Evolutionary conservation across 2,329 filamentous ascomycete genomes (phyloP).

Genomic region (Penicillium oxalicum): DNA sequence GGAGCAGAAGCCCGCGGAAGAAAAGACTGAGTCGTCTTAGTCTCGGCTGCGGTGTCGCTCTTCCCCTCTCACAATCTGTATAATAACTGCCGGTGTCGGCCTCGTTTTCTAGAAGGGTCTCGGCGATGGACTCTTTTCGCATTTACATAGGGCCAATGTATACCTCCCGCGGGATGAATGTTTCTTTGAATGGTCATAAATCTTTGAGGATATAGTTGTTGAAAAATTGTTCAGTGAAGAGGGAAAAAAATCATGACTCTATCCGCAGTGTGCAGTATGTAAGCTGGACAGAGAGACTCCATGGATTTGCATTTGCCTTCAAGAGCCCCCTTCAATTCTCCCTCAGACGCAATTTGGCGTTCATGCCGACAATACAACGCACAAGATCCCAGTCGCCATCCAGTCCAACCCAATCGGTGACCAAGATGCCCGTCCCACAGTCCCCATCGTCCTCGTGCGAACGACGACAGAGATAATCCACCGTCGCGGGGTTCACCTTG

Average conservation of each 20-base stretch:
- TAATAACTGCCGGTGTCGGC: constrained; percentile 31
- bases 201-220: no score
- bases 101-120: constrained; percentile 15
- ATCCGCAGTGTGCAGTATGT: no score
- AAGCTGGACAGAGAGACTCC: no score
- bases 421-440: constrained; percentile 77
- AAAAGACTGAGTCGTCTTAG: constrained; percentile 31
- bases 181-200: no score
- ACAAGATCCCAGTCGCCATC: constrained; percentile 87
- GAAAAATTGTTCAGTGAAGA: no score
- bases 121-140: not conserved
- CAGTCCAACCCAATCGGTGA: constrained; percentile 88
- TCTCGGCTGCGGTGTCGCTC: constrained; percentile 1
- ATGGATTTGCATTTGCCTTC: not conserved
- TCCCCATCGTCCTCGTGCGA: constrained; percentile 55
- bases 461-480: constrained; percentile 52
- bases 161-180: no score
- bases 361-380: constrained; percentile 84
- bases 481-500: constrained; percentile 74
- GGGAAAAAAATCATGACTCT: no score
- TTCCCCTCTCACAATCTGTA: constrained; percentile 26
- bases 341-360: constrained; percentile 53
- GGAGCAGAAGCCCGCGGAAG: constrained; percentile 43
- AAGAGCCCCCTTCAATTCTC: constrained; percentile 13
- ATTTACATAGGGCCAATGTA: no score